Base-by-base conservation (phyloP, 2,329 filamentous ascomycete genomes). In the Ceratocystis destructans region DNA sequence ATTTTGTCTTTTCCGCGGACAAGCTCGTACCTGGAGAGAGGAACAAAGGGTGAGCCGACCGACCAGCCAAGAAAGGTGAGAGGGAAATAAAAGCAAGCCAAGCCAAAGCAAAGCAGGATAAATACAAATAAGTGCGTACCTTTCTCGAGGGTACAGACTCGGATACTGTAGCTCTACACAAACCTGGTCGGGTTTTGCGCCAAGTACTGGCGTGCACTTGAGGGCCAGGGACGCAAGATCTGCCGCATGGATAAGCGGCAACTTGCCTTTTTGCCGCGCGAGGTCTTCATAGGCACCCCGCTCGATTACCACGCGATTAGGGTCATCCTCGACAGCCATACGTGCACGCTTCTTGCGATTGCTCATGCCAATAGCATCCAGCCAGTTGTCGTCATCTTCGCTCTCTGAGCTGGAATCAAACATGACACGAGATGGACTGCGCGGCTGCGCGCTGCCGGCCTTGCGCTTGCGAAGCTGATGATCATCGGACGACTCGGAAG, bases 101-200 rank as follows among this genome's bases (percentile, higher is more conserved):
- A 44, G 45, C 5, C 45, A 48, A 48, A 15, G 45, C 15, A 48
- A 48, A 20, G n/a, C 5, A 48, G 6, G n/a, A 48, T n/a, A 20
- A 17, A 20, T 20, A 20, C 15, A 12, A 25, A 22, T 8, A 17
- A 68, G 76, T 48, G 45, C 45, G 45, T 78, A 88, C 85, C 81
- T 84, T 76, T 94, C 89, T 64, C 82, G 82, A 62, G 81, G 80
- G 66, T 84, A 82, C 69, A 81, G 79, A 74, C 89, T 92, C 8
- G 94, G 93, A 75, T 97, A 97, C 74, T 94, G 89, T 70, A 97
- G 77, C 72, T 86, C 79, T 68, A 95, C 83, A 10, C 75, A 77
- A 5, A 85, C 79, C 67, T 84, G 80, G 67, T 84, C 78, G 61
- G 78, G 76, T 61, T 76, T 75, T 2, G 79, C 77, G 48, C 78